phyloP scores from a whole-genome alignment of 371 early-diverging fungal genomes.

The Mortierella sp. region DNA sequence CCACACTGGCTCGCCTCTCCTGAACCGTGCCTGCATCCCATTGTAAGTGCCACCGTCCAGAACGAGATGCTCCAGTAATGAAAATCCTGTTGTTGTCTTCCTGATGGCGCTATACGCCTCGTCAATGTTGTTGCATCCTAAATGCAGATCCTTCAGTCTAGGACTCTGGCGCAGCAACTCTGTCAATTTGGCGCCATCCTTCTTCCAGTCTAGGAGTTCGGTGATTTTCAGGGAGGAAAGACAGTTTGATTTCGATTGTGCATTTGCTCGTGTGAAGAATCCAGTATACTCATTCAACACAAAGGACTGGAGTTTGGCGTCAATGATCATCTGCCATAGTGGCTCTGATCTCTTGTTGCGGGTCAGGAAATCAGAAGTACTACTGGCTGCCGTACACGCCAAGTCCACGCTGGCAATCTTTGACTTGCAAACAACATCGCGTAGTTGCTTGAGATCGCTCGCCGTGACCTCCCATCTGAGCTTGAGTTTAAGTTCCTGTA shows the following conservation, averaged over 20 bases:
- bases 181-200: slow-evolving; percentile 19
- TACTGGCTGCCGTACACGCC: slow-evolving; percentile 3
- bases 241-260: neutral
- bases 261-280: slow-evolving; percentile 14
- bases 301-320: slow-evolving; percentile 23
- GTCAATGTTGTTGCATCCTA: slow-evolving; percentile 18
- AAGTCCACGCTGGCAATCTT: slow-evolving; percentile 12
- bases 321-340: slow-evolving; percentile 22
- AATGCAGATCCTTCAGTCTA: slow-evolving; percentile 5
- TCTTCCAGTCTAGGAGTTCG: slow-evolving; percentile 30
- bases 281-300: slow-evolving; percentile 20
- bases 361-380: slow-evolving; percentile 1
- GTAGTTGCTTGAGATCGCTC: slow-evolving; percentile 23
- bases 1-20: neutral
- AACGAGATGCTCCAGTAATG: slow-evolving; percentile 5
- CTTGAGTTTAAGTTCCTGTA: slow-evolving; percentile 26
- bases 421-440: slow-evolving; percentile 16
- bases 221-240: slow-evolving; percentile 16
- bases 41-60: neutral
- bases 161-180: slow-evolving; percentile 21
- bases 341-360: slow-evolving; percentile 28
- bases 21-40: slow-evolving; percentile 4
- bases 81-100: neutral
- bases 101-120: slow-evolving; percentile 8
- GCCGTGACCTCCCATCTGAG: slow-evolving; percentile 15